Percentiles rank a stretch among this genome's conserved stretches.
Conservation (phyloP, 2,329 filamentous ascomycete species). For the Arachnomyces sp. region DNA sequence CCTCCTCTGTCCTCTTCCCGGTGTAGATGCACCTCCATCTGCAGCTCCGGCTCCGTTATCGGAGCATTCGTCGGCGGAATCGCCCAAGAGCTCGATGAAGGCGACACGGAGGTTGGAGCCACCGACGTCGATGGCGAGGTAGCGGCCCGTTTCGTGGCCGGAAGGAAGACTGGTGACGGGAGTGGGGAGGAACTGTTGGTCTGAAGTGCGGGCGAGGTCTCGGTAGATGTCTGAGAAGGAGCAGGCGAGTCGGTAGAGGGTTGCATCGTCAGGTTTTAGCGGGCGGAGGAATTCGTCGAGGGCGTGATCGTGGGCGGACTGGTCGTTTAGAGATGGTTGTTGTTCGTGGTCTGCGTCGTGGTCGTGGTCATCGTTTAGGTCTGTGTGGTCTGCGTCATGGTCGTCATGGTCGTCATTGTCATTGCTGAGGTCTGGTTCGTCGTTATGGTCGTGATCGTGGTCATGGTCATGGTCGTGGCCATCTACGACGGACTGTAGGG, state of each 20-base stretch:
- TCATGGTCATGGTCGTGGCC: background rate
- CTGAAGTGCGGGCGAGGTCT: conserved; percentile 37
- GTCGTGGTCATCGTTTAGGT: conserved; percentile 24
- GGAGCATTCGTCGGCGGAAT: conserved; percentile 27
- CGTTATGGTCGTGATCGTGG: too few relatives aligned
- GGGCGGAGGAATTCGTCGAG: conserved; percentile 36
- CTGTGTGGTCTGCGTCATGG: background rate
- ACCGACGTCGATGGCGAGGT: conserved; percentile 51
- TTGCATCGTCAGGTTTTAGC: conserved; percentile 33
- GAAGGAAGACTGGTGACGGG: conserved; percentile 41
- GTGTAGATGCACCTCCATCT: conserved; percentile 1
- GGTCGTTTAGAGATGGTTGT: conserved; percentile 22
- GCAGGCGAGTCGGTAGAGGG: conserved; percentile 39
- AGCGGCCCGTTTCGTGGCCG: conserved; percentile 47
- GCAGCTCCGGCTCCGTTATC: conserved; percentile 24
- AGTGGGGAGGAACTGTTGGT: conserved; percentile 42
- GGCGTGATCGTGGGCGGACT: conserved; percentile 24
- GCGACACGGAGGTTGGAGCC: conserved; percentile 50
- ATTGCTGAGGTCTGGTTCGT: too few relatives aligned
- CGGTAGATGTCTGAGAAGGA: conserved; percentile 39
- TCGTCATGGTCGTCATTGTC: background rate
- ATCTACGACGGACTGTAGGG: background rate
- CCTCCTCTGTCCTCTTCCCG: background rate
- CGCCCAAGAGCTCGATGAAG: conserved; percentile 47
- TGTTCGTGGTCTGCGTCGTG: background rate